Conservation (phyloP, 441 rosid genomes). For the Biscutella laevigata region DNA sequence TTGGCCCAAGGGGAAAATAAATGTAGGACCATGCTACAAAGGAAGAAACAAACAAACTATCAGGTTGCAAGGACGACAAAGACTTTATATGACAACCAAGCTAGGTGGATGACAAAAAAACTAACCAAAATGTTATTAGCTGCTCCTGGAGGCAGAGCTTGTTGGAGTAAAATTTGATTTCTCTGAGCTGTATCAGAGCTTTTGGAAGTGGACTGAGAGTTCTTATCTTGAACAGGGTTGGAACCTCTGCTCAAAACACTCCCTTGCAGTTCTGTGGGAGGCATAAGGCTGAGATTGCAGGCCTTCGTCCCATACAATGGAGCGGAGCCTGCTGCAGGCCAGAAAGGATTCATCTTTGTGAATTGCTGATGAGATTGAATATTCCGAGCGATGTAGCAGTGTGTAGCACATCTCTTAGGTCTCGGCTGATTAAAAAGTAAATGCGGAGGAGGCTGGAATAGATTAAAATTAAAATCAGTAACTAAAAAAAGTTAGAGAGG, state of each 20-base stretch:
- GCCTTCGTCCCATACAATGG: conserved; percentile 76
- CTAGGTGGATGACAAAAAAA: background rate
- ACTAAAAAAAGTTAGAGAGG: background rate
- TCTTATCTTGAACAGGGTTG: conserved; percentile 42
- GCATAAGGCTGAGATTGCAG: conserved; percentile 59
- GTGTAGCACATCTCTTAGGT: conserved; percentile 90
- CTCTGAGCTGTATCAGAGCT: conserved; percentile 56
- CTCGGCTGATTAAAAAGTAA: conserved; percentile 66
- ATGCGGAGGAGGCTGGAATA: conserved; percentile 64
- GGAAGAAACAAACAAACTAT: background rate
- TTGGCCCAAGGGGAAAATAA: conserved; percentile 81
- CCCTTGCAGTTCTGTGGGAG: conserved; percentile 63
- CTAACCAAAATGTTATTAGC: conserved; percentile 70
- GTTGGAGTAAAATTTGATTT: conserved; percentile 82
- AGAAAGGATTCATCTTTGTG: conserved; percentile 73
- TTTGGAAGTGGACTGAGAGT: conserved; percentile 39
- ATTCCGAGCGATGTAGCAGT: conserved; percentile 80
- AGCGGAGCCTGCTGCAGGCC: conserved; percentile 80
- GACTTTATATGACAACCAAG: background rate
- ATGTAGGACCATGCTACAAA: conserved; percentile 76
- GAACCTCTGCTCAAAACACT: conserved; percentile 39
- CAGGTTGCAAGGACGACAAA: background rate
- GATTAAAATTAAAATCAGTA: background rate
- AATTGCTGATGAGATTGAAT: conserved; percentile 68
- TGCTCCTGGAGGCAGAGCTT: conserved; percentile 72